Evolutionary conservation across 805 yeast species (phyloP), one percentile per base, ranked within the genome.

Genomic region (Starmerella gropengiesseri): DNA sequence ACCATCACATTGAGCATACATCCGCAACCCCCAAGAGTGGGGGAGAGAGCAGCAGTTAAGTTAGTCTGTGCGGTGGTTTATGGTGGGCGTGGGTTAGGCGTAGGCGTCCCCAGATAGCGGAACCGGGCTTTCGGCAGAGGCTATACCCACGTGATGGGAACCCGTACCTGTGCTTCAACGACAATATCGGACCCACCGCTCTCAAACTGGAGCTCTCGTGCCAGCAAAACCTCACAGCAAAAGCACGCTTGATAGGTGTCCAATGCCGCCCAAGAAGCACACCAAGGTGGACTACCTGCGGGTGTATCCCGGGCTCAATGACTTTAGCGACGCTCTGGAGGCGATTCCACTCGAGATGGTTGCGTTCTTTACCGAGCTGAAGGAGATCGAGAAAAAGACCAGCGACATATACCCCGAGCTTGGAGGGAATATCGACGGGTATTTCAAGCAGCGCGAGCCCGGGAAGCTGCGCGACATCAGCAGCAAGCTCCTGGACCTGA

Each of bases 341-440:
- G 95, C 95, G 19, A 69, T 86, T 49, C 98, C 98, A 0, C 57
- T 70, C 43, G 95, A 85, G 52, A 68, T 84, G 31, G 74, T 86
- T 38, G 74, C 87, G 40, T 89, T 87, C 57, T 77, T 86, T 60
- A 91, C 97, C 1, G 65, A 85, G 13, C 66, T 91, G 50, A 83
- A 85, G 56, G 98, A 91, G 58, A 86, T 91, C 41, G 96, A 87
- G 57, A 96, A 97, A 47, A 89, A 89, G 60, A 84, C 95, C 60
- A 81, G 81, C 27, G 70, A 74, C 47, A 69, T 83, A 0, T 68
- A 79, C 8, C 95, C 95, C 0, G 66, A 69, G 50, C 68, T 89
- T 46, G 74, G 75, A 41, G 60, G 64, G 7, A 66, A 68, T 50
- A 78, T 83, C 43, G 62, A 63, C 16, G 57, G 64, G 53, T 67